These are phyloP conservation scores for Exophiala xenobiotica DNA, from an alignment of 2,329 filamentous ascomycete species.

Conservation along the genomic window DNA sequence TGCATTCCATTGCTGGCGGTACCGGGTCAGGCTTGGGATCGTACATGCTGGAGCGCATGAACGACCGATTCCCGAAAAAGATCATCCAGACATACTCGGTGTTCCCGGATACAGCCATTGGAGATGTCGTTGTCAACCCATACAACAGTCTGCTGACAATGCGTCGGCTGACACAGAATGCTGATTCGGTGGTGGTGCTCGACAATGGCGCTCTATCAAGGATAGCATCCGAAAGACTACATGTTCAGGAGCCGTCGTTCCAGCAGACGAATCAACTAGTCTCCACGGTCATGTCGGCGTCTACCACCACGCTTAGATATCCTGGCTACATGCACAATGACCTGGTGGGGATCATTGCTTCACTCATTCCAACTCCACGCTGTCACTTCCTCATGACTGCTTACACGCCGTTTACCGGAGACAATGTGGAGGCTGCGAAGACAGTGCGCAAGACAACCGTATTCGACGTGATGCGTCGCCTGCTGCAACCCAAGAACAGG, in stretches of 20 bases:
- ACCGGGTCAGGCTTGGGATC: conserved; percentile 95
- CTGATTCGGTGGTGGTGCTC: conserved; percentile 93
- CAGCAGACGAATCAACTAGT: conserved; percentile 97
- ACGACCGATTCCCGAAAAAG: conserved; percentile 98
- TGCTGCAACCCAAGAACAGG: conserved; percentile 96
- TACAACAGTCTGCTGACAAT: conserved; percentile 96
- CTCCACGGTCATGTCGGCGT: conserved; percentile 97
- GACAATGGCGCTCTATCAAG: conserved; percentile 92
- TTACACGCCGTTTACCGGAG: conserved; percentile 95
- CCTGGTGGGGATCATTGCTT: conserved; percentile 92
- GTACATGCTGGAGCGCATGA: conserved; percentile 90
- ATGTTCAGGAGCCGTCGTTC: conserved; percentile 93
- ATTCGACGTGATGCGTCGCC: conserved; percentile 90
- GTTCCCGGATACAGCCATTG: conserved; percentile 88
- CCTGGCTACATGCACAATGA: conserved; percentile 99
- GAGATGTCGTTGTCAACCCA: conserved; percentile 93
- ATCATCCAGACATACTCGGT: conserved; percentile 99
- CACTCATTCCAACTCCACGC: conserved; percentile 90
- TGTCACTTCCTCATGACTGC: conserved; percentile 98
- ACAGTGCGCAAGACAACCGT: conserved; percentile 98
- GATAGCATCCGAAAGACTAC: conserved; percentile 90
- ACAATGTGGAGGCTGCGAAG: conserved; percentile 95
- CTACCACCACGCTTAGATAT: conserved; percentile 92
- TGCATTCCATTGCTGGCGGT: conserved; percentile 96
- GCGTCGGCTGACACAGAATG: conserved; percentile 88